Evolutionary conservation across 2,329 filamentous ascomycete species (phyloP), one percentile per base, ranked within the genome.

Genomic region (Talaromyces verruculosus): DNA sequence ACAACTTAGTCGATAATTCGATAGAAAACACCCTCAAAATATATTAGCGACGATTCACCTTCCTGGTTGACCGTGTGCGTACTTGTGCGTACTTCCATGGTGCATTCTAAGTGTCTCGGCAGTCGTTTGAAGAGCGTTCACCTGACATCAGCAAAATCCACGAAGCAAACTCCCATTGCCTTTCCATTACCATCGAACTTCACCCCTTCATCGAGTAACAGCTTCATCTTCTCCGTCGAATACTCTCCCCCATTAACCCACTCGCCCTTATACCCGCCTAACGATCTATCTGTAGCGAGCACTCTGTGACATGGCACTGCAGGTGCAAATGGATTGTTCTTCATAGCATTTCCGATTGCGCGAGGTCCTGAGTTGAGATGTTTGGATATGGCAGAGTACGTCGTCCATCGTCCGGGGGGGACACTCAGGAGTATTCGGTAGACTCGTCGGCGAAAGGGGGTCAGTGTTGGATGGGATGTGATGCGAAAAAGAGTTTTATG

Each of bases 301-400:
- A 94, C 89, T 10, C 92, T 85, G 77, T 96, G 92, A 71, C 92
- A 96, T 1, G 92, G 92, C 4, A 94, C 89, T 39, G 87, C 84
- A 0, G 92, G 92, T 15, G 92, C 92, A 72, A 94, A 96, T 0
- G 92, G 92, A 74, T 96, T 96, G 41, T 79, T 82, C 19, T 90
- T 85, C 73, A 96, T 82, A 1, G 91, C 91, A 67, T 91, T 92
- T 17, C 91, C 91, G 5, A 95, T 87, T 0, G 91, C 91, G 49
- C 91, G 84, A 1, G 91, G 89, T 3, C 89, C 91, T 25, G 90
- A 92, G 11, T 81, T 77, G 17, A 94, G 83, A 66, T 89, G 85
- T 8, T 83, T 83, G 0, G 92, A 87, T 63, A 96, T 81, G 1
- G 89, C 83, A 2, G 86, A 89, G 78, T 97, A 96, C 0, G 92